Evolutionary conservation across 768 basidiomycete species (phyloP).

Genomic region (Epithele typhae): DNA sequence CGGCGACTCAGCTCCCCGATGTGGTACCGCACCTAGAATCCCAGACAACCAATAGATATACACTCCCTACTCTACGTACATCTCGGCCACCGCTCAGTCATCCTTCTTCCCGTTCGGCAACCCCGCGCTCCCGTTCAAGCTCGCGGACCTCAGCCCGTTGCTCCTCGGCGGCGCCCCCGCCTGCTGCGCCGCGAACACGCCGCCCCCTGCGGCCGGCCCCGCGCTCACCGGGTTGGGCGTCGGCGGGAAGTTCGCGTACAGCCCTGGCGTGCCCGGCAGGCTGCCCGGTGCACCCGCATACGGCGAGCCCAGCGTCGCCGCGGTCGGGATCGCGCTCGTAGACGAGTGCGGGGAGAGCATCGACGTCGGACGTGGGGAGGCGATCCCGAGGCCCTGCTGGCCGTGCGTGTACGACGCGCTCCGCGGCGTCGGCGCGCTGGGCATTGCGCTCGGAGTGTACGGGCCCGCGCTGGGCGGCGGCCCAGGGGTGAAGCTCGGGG

Average conservation of each 20-base stretch:
- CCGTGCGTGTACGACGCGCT: constrained; percentile 3
- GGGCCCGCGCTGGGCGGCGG: constrained; percentile 14
- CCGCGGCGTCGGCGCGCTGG: constrained; percentile 5
- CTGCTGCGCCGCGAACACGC: constrained; percentile 18
- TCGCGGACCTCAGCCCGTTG: constrained; percentile 12
- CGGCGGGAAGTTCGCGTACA: constrained; percentile 32
- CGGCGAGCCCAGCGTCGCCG: constrained; percentile 25
- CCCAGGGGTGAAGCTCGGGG: too few relatives aligned
- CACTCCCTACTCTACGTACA: neutral
- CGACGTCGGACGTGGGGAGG: neutral
- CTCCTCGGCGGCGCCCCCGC: constrained; percentile 13
- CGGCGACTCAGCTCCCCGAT: too few relatives aligned
- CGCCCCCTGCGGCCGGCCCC: constrained; percentile 10
- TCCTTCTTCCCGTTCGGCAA: constrained; percentile 23
- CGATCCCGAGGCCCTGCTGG: constrained; percentile 6
- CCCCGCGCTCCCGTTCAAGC: constrained; percentile 11
- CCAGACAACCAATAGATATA: neutral
- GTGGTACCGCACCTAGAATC: too few relatives aligned
- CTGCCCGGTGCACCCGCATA: constrained; percentile 4
- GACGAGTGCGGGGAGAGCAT: constrained; percentile 8
- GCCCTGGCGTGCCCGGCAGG: constrained; percentile 13
- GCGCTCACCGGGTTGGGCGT: constrained; percentile 22
- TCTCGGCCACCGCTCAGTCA: constrained; percentile 15
- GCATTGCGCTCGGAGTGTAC: constrained; percentile 3
- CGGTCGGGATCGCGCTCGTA: constrained; percentile 18